Evolutionary conservation across 257 asterid genomes (phyloP), one percentile per base, ranked within the genome.

Genomic region (Eucommia ulmoides): DNA sequence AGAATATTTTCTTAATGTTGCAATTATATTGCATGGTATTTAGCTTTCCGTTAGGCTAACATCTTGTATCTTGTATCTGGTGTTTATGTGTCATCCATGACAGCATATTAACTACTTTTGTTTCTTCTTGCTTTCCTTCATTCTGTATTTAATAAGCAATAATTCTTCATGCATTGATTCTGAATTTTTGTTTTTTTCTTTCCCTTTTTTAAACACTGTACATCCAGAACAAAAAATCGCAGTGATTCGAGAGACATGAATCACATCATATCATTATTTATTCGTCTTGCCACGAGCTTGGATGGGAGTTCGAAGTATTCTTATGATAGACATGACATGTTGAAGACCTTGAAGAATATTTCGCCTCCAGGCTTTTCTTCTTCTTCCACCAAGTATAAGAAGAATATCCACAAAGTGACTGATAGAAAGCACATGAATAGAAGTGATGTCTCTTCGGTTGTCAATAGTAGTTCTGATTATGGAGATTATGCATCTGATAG

Each of bases 401-500:
- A 77, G 87, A 81, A 57, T 56, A 64, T 57, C 41, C 62, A 41
- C 53, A 86, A 73, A 69, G 60, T 64, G 50, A 68, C 71, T 56
- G 96, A 80, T 61, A 83, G 75, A 82, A 86, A 75, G 63, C 68
- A 76, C 46, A 44, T 65, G n/a, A 68, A 54, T 48, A 74, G 86
- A 66, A 79, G 77, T 70, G 84, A 81, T 64, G 88, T 87, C 33
- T 64, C 65, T 54, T 60, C 72, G 15, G 67, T 60, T 60, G 48
- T 57, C 56, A 73, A 65, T 71, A 88, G 93, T 59, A 53, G 61
- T 56, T 67, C 68, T 50, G 95, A 91, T 55, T 68, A 63, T 66
- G 89, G 83, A 53, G 99, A 86, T 58, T 70, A 72, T 75, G 80
- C 87, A 41, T 83, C 95, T 50, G 99, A 91, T 49, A 77, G 93